phyloP scores from a whole-genome alignment of 176 grass and related monocot genomes.

The Bothriochloa decipiens region DNA sequence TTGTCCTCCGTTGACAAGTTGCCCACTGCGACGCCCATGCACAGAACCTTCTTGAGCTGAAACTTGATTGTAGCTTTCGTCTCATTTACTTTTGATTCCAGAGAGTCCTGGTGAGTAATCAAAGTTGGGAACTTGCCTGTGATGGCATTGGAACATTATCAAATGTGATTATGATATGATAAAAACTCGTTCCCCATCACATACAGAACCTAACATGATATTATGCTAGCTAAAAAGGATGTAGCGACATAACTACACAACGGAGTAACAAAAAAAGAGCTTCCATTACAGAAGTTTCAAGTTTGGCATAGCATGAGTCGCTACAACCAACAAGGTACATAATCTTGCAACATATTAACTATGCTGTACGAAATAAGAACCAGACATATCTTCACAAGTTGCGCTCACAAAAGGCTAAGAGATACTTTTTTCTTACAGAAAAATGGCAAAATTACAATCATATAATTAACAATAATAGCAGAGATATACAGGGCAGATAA shows the following conservation, averaged over 20 bases:
- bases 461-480: not conserved
- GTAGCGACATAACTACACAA: not conserved
- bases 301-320: not conserved
- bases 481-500: not conserved
- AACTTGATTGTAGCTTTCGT: slow-evolving; percentile 89
- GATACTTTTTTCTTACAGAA: not conserved
- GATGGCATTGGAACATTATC: not conserved
- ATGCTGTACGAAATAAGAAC: not conserved
- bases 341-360: not conserved
- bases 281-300: not conserved
- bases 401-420: not conserved
- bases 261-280: not conserved
- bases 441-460: not conserved
- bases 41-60: slow-evolving; percentile 98
- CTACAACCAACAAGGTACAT: not conserved
- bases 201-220: no score
- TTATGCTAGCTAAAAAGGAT: not conserved
- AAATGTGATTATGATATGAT: not conserved
- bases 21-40: slow-evolving; percentile 92
- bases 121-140: slow-evolving; percentile 92
- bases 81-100: slow-evolving; percentile 92
- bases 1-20: slow-evolving; percentile 93
- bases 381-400: not conserved
- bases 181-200: not conserved
- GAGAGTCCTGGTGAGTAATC: slow-evolving; percentile 80